phyloP scores from a whole-genome alignment of 2,329 filamentous ascomycete genomes.

The Alternaria longipes region DNA sequence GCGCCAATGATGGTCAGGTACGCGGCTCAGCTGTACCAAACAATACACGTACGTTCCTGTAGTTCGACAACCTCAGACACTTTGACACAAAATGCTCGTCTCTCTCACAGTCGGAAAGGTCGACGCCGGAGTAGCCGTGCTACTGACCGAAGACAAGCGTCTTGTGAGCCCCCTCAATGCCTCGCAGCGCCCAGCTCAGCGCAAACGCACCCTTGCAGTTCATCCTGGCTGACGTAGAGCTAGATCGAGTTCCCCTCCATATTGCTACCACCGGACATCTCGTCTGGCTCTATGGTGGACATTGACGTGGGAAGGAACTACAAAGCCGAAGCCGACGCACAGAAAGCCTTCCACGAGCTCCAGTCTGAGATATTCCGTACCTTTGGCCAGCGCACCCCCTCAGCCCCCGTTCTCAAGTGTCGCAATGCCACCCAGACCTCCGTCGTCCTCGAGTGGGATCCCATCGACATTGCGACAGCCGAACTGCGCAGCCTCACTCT shows the following conservation, averaged over 20 bases:
- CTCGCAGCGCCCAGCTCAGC: conserved; percentile 20
- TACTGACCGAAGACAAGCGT: conserved; percentile 95
- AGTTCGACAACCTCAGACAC: conserved; percentile 4
- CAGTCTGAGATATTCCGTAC: conserved; percentile 87
- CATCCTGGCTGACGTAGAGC: conserved; percentile 33
- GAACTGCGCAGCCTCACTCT: conserved; percentile 88
- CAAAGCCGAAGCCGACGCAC: conserved; percentile 76
- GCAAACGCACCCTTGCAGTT: conserved; percentile 31
- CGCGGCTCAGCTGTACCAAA: conserved; percentile 12
- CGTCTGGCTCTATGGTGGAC: conserved; percentile 96
- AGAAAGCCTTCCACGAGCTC: conserved; percentile 80
- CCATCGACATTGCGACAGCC: conserved; percentile 89
- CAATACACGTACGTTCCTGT: conserved; percentile 5
- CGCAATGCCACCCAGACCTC: conserved; percentile 99
- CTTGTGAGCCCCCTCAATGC: conserved; percentile 69
- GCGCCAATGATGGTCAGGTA: conserved; percentile 16
- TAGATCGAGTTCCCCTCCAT: conserved; percentile 99
- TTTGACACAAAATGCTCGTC: conserved; percentile 76
- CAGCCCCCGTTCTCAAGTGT: conserved; percentile 82
- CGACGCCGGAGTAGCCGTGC: conserved; percentile 96
- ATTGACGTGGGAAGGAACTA: conserved; percentile 93
- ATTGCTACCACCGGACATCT: conserved; percentile 92
- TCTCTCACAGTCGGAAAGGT: conserved; percentile 99
- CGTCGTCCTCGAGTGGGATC: conserved; percentile 97
- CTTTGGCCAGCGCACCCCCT: conserved; percentile 83